phyloP scores from a whole-genome alignment of 1,284 basidiomycete species.

The Heimioporus retisporus region DNA sequence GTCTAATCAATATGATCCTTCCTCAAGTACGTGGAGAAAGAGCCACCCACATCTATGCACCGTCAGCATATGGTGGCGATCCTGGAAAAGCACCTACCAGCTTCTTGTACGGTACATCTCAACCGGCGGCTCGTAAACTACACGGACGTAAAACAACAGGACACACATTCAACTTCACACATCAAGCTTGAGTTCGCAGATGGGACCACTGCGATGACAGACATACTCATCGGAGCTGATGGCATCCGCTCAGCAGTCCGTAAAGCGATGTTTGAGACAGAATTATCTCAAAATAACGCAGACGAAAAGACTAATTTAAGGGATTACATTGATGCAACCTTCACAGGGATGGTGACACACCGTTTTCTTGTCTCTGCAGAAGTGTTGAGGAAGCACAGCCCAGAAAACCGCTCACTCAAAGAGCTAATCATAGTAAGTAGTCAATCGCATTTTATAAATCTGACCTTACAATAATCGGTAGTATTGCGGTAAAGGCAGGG shows the following conservation, averaged over 20 bases:
- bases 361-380: constrained; percentile 31
- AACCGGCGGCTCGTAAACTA: constrained; percentile 33
- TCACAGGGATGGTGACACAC: constrained; percentile 30
- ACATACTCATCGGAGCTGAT: constrained; percentile 24
- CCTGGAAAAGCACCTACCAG: constrained; percentile 31
- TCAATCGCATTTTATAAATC: not conserved
- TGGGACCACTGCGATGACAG: constrained; percentile 28
- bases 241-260: constrained; percentile 34
- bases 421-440: constrained; percentile 21
- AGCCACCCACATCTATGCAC: constrained; percentile 25
- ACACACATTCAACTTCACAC: not conserved
- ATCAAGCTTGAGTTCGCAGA: constrained; percentile 29
- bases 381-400: constrained; percentile 12
- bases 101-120: constrained; percentile 30
- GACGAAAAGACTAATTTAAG: constrained; percentile 9
- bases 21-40: constrained; percentile 12
- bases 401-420: constrained; percentile 15
- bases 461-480: too few relatives aligned
- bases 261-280: constrained; percentile 26
- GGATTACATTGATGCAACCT: constrained; percentile 29
- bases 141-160: constrained; percentile 10
- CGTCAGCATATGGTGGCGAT: constrained; percentile 35
- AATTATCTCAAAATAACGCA: constrained; percentile 9
- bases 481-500: too few relatives aligned
- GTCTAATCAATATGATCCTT: not conserved